Percentiles rank a stretch among this genome's conserved stretches.
Conservation (phyloP, 805 yeast genomes). For the Candida glaebosa region DNA sequence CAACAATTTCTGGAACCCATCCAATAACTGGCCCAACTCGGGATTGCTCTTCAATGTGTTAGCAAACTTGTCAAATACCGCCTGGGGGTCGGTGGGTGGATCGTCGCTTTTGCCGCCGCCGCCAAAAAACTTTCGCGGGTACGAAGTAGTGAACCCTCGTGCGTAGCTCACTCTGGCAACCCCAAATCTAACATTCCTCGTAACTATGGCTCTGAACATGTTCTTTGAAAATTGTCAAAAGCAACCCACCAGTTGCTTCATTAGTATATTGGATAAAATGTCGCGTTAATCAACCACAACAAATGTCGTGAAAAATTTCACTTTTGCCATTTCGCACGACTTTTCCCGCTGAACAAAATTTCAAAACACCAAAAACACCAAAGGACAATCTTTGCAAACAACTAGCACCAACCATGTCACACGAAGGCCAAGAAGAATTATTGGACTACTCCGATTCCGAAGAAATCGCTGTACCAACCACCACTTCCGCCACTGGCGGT, state of each 20-base stretch:
- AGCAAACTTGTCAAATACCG: constrained; percentile 14
- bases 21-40: constrained; percentile 25
- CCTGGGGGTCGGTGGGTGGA: constrained; percentile 8
- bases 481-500: constrained; percentile 39
- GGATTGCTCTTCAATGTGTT: constrained; percentile 21
- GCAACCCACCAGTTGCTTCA: neutral
- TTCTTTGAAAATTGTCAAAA: neutral
- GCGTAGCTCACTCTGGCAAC: constrained; percentile 8
- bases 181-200: neutral
- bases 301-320: neutral
- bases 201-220: neutral
- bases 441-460: constrained; percentile 98
- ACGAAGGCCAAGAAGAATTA: constrained; percentile 98
- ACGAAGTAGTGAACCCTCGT: neutral
- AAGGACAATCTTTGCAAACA: neutral
- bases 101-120: constrained; percentile 1
- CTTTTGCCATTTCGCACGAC: neutral
- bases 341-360: neutral
- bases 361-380: neutral
- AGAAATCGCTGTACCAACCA: constrained; percentile 71
- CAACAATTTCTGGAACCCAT: constrained; percentile 29
- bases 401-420: constrained; percentile 53
- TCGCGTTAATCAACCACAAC: too few species aligned
- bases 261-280: neutral
- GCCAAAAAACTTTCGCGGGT: constrained; percentile 4